Conservation (phyloP, 805 yeast genomes). For the Ogataea corticis region DNA sequence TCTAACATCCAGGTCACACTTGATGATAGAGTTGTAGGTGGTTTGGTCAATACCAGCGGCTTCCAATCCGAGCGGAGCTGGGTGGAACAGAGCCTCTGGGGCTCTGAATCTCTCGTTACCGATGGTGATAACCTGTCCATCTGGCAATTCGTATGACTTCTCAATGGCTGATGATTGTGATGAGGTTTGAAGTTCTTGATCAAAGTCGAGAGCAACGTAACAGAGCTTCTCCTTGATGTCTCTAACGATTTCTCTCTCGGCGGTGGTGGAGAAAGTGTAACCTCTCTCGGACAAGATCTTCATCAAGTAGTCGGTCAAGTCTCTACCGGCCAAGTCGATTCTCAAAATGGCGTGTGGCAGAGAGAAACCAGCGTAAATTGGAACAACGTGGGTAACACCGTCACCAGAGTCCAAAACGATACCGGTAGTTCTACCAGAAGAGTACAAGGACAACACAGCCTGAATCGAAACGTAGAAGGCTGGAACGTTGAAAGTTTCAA, state of each 20-base stretch:
- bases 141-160: slow-evolving; percentile 99
- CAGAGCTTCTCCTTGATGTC: slow-evolving; percentile 98
- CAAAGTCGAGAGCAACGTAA: slow-evolving; percentile 98
- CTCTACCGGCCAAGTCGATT: slow-evolving; percentile 99
- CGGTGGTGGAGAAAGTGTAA: slow-evolving; percentile 97
- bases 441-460: slow-evolving; percentile 96
- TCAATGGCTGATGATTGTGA: slow-evolving; percentile 97
- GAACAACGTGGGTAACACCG: slow-evolving; percentile 99
- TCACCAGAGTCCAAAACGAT: slow-evolving; percentile 99
- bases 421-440: slow-evolving; percentile 99
- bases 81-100: slow-evolving; percentile 99
- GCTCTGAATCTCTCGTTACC: slow-evolving; percentile 99
- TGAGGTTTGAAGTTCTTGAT: slow-evolving; percentile 99
- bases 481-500: slow-evolving; percentile 99
- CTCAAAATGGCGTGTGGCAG: slow-evolving; percentile 98
- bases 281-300: slow-evolving; percentile 98
- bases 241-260: slow-evolving; percentile 95
- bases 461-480: slow-evolving; percentile 99
- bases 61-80: slow-evolving; percentile 85
- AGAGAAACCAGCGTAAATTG: slow-evolving; percentile 99
- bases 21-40: slow-evolving; percentile 90
- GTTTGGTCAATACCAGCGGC: slow-evolving; percentile 99
- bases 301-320: slow-evolving; percentile 98
- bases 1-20: slow-evolving; percentile 99
- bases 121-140: slow-evolving; percentile 98